These are phyloP conservation scores for Serendipita sp. DNA, from an alignment of 768 basidiomycete species.

Conservation along the genomic window DNA sequence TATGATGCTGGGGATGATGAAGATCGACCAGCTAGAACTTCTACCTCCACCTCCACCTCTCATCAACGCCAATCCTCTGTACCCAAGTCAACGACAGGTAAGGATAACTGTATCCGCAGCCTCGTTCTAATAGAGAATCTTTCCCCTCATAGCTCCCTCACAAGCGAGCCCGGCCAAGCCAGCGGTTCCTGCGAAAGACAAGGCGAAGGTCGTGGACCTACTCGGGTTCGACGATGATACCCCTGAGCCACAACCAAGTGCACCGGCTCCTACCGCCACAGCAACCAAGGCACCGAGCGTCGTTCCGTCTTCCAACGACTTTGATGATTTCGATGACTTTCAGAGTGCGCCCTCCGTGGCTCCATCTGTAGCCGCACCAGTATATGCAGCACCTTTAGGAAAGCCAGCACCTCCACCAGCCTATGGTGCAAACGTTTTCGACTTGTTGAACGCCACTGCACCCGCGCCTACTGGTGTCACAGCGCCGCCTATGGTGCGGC, in stretches of 20 bases:
- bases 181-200: slow-evolving; percentile 21
- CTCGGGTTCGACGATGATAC: slow-evolving; percentile 60
- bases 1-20: slow-evolving; percentile 92
- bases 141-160: background rate
- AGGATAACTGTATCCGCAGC: slow-evolving; percentile 18
- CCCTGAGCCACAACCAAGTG: slow-evolving; percentile 21
- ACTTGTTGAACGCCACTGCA: background rate
- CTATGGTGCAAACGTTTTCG: slow-evolving; percentile 7
- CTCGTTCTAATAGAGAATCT: slow-evolving; percentile 9
- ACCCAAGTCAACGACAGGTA: slow-evolving; percentile 21
- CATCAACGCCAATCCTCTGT: slow-evolving; percentile 18
- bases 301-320: slow-evolving; percentile 2
- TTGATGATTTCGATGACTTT: slow-evolving; percentile 76
- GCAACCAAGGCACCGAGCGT: slow-evolving; percentile 40
- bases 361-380: slow-evolving; percentile 37
- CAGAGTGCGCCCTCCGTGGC: slow-evolving; percentile 34
- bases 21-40: slow-evolving; percentile 27
- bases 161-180: slow-evolving; percentile 5
- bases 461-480: background rate
- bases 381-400: slow-evolving; percentile 14
- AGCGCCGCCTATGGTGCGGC: slow-evolving; percentile 7
- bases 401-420: slow-evolving; percentile 5
- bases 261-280: slow-evolving; percentile 20
- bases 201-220: slow-evolving; percentile 45
- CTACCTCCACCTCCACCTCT: slow-evolving; percentile 21